A percentile compares a stretch with the other conserved stretches of the same genome.
Evolutionary conservation across 441 rosid species (phyloP).

Genomic region (Erodium texanum): DNA sequence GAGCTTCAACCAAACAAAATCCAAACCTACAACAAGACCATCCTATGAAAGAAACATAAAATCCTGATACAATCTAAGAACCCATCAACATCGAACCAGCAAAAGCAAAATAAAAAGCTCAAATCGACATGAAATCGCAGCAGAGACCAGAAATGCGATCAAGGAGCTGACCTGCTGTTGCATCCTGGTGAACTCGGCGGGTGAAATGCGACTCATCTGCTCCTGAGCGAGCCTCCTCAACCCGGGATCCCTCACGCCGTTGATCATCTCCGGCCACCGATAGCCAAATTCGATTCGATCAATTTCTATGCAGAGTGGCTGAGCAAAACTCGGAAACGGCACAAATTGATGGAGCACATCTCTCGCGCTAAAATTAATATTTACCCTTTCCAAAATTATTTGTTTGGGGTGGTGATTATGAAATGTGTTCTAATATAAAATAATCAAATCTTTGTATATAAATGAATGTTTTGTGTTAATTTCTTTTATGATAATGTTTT

Average conservation of each 20-base stretch:
- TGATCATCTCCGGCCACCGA: slow-evolving; percentile 32
- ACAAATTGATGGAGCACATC: neutral
- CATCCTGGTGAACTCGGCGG: slow-evolving; percentile 69
- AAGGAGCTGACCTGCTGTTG: slow-evolving; percentile 61
- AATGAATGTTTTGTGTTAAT: no score
- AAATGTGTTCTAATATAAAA: no score
- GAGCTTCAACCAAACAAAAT: neutral
- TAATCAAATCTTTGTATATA: no score
- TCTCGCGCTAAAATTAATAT: neutral
- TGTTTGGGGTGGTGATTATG: no score
- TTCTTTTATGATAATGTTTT: no score
- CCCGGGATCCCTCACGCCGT: slow-evolving; percentile 93
- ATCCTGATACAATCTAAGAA: neutral
- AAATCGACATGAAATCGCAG: neutral
- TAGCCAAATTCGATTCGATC: neutral
- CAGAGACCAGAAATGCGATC: neutral
- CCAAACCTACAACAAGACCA: neutral
- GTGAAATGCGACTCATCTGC: slow-evolving; percentile 86
- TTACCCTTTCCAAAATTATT: neutral
- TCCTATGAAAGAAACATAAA: neutral
- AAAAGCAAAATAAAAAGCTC: neutral
- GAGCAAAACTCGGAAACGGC: neutral
- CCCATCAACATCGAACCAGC: neutral
- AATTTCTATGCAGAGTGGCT: neutral
- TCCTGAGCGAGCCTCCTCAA: slow-evolving; percentile 78